Conservation (phyloP, 805 yeast genomes). For the Yarrowia deformans region DNA sequence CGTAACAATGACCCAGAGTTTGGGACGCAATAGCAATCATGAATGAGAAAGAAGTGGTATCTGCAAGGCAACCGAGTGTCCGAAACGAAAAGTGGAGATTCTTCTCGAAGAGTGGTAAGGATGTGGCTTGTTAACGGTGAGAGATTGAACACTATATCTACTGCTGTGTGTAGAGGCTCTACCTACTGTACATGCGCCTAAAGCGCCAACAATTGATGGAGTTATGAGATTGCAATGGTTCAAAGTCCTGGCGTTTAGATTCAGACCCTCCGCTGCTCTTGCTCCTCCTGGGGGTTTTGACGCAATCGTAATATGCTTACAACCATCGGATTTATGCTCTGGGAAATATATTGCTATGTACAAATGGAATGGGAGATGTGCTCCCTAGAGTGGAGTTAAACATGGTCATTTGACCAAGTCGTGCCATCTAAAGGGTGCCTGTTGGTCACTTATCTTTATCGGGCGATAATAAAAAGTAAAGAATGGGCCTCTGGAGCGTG, state of each 20-base stretch:
- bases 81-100: constrained; percentile 21
- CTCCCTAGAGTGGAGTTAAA: constrained; percentile 22
- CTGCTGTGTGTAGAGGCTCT: neutral
- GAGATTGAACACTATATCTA: constrained; percentile 2
- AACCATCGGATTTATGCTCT: constrained; percentile 22
- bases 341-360: constrained; percentile 36
- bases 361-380: constrained; percentile 15
- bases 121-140: neutral
- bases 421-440: constrained; percentile 1
- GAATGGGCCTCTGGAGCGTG: neutral
- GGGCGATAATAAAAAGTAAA: neutral
- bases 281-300: neutral
- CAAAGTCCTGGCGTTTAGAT: neutral
- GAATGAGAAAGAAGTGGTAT: constrained; percentile 4
- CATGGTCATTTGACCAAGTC: constrained; percentile 17
- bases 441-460: constrained; percentile 13
- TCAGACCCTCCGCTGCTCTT: neutral
- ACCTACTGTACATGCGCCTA: neutral
- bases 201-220: neutral
- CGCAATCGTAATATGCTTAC: constrained; percentile 26
- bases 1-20: constrained; percentile 36
- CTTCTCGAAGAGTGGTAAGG: constrained; percentile 10
- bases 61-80: constrained; percentile 9
- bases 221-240: neutral
- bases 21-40: constrained; percentile 38